Conservation (phyloP, 192 early-diverging fungal genomes). For the Coemansia umbellata region DNA sequence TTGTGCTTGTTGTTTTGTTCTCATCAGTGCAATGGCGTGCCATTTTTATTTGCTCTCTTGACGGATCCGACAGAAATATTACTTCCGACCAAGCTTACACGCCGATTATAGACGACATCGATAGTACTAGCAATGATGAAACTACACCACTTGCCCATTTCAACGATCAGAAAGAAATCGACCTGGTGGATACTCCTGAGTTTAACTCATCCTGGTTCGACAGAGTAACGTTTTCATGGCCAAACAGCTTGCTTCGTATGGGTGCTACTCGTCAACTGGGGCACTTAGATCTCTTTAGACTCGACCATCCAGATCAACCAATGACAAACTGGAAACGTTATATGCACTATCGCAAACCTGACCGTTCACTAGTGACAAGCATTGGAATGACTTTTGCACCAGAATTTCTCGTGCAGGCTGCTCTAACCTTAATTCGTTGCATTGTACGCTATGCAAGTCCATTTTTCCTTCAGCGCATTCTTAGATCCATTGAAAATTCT, state of each 20-base stretch:
- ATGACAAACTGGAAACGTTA: constrained; percentile 31
- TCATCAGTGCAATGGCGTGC: constrained; percentile 21
- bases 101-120: background rate
- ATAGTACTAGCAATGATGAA: background rate
- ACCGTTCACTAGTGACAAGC: constrained; percentile 28
- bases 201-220: constrained; percentile 19
- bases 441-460: constrained; percentile 49
- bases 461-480: constrained; percentile 58
- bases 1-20: background rate
- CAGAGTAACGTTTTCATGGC: constrained; percentile 54
- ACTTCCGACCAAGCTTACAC: background rate
- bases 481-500: constrained; percentile 52
- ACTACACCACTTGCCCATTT: constrained; percentile 23
- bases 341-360: constrained; percentile 11
- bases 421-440: constrained; percentile 24
- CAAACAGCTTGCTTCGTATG: constrained; percentile 56
- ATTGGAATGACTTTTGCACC: constrained; percentile 37
- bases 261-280: constrained; percentile 54
- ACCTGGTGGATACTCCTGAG: constrained; percentile 36
- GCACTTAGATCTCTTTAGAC: constrained; percentile 55
- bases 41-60: constrained; percentile 10
- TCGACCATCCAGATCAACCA: constrained; percentile 52
- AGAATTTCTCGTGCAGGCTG: constrained; percentile 43
- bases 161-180: constrained; percentile 4
- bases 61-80: background rate